Base-by-base conservation (phyloP, 2,329 filamentous ascomycete species). In the Pleomassaria siparia region DNA sequence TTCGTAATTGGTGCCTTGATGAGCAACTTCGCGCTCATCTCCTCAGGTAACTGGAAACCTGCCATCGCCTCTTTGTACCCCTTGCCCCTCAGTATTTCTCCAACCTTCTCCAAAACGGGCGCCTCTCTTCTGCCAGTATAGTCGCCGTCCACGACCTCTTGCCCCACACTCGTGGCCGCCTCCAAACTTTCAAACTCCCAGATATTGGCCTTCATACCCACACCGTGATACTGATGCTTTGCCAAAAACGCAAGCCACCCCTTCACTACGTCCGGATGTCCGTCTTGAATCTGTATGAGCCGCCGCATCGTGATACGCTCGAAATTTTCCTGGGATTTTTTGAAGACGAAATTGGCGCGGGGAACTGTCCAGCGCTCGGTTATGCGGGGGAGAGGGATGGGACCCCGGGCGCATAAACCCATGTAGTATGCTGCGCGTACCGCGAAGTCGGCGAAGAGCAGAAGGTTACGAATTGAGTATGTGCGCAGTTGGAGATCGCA, bases 201-300 rank as follows among this genome's bases (percentile, higher is more conserved):
- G 41, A 97, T 82, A 69, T 99, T 96, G 44, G 94, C 94, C 80
- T 99, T 99, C 91, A 99, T 95, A 62, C 94, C 94, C 32, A 97
- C 86, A n/a, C 94, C 94, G 59, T 95, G 89, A 69, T 94, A 95
- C 33, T 91, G 89, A 67, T 96, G 87, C 74, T 95, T 95, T 65
- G 88, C 83, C 66, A 99, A 71, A 67, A 95, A 97, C 0, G 90
- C 91, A 49, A 99, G 76, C 94, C 94, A 99, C 22, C 91, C 72
- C 72, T 95, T 87, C 28, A 99, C 91, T 1, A 85, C 86, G 69
- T 96, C 89, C 0, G 91, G 85, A 63, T 96, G 81, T 0, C 91
- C 94, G 65, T 97, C 94, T 56, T 89, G 87, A 64, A 99, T 94
- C 73, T 96, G 91, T 43, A 99, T 91, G 62, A 96, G 72, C 12